Conservation (phyloP, 73 alveolate genomes). For the Uronychia setigera region DNA sequence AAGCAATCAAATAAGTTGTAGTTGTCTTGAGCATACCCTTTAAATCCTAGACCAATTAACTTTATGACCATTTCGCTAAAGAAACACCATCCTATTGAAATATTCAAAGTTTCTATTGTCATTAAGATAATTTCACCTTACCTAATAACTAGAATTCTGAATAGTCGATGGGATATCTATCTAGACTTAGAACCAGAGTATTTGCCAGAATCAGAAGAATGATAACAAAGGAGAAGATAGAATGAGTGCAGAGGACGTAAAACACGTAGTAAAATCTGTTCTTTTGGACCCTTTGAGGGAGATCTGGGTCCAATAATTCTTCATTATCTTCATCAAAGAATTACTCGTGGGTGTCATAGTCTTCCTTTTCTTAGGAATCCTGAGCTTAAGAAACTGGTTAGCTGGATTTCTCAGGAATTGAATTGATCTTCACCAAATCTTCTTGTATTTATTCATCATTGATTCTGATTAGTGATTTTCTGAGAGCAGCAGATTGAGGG, state of each 20-base stretch:
- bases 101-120: slow-evolving; percentile 19
- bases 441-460: too few species aligned
- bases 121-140: too few species aligned
- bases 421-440: too few species aligned
- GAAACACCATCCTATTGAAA: slow-evolving; percentile 19
- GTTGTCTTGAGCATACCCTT: slow-evolving; percentile 60
- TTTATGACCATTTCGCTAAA: slow-evolving; percentile 60
- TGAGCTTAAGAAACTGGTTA: too few species aligned
- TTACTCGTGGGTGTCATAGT: background rate
- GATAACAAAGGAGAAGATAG: slow-evolving; percentile 8
- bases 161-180: slow-evolving; percentile 30
- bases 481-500: too few species aligned
- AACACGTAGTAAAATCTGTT: background rate
- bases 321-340: background rate
- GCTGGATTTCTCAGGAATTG: too few species aligned
- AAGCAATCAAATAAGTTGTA: slow-evolving; percentile 67
- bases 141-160: background rate
- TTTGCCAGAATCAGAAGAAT: slow-evolving; percentile 28
- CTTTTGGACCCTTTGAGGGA: background rate
- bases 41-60: slow-evolving; percentile 63
- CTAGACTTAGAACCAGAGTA: slow-evolving; percentile 46
- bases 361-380: background rate
- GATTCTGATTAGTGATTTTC: too few species aligned
- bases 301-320: background rate
- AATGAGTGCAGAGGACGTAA: background rate